Evolutionary conservation across 2,329 filamentous ascomycete genomes (phyloP).

Genomic region (Byssochlamys sp.): DNA sequence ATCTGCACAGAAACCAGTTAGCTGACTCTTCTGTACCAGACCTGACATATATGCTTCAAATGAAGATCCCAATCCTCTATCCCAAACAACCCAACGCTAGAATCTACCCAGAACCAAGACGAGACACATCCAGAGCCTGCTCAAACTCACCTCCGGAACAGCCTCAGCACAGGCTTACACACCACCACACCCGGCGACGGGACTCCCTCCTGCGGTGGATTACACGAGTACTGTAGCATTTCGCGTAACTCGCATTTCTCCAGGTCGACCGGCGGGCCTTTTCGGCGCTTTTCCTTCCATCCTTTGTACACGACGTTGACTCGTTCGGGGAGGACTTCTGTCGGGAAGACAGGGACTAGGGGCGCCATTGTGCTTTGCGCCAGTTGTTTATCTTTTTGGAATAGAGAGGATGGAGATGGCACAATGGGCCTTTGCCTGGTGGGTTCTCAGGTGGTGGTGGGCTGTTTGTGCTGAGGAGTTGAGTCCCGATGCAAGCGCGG

Average conservation of each 20-base stretch:
- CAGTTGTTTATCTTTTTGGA: background rate
- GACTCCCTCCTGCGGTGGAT: conserved; percentile 38
- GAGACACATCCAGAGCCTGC: background rate
- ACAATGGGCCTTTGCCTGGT: background rate
- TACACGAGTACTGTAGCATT: conserved; percentile 54
- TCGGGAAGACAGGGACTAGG: conserved; percentile 44
- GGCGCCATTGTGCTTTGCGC: conserved; percentile 46
- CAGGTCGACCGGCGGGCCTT: conserved; percentile 42
- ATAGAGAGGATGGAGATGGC: background rate
- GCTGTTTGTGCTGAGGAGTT: background rate
- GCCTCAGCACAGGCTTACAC: conserved; percentile 49
- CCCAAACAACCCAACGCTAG: no score
- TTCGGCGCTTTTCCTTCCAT: conserved; percentile 43
- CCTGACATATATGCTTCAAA: background rate
- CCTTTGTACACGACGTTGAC: conserved; percentile 39
- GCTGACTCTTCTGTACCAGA: conserved; percentile 2
- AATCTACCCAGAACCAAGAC: no score
- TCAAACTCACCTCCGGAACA: conserved; percentile 48
- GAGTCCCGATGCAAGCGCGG: background rate
- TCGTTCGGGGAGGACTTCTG: conserved; percentile 41
- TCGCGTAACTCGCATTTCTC: conserved; percentile 49
- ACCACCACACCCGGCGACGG: conserved; percentile 35
- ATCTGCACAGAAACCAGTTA: conserved; percentile 18
- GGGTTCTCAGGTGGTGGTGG: background rate
- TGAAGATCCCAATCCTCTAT: no score